Evolutionary conservation across 148 eudicot species (phyloP).

Genomic region (Camellia granthamiana): DNA sequence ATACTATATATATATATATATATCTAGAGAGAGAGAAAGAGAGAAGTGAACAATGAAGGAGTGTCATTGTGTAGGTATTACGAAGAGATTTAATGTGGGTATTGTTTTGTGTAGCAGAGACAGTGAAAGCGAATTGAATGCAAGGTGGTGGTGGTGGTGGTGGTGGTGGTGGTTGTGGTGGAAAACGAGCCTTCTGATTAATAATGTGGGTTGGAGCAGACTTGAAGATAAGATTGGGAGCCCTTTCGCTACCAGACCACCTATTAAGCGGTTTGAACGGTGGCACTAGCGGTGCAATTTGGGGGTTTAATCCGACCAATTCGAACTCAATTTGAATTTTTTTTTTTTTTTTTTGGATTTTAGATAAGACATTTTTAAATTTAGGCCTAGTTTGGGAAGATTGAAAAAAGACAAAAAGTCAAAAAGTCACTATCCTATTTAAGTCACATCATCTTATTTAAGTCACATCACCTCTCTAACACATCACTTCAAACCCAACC

Average conservation of each 20-base stretch:
- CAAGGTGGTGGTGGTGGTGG: neutral
- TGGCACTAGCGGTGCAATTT: neutral
- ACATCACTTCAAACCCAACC: no score
- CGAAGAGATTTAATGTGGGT: constrained; percentile 17
- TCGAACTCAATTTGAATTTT: no score
- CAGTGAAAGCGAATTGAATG: constrained; percentile 29
- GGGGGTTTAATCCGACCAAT: no score
- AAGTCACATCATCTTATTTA: no score
- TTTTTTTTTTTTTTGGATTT: no score
- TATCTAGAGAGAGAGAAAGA: neutral
- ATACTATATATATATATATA: neutral
- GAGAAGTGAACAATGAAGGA: neutral
- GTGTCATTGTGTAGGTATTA: neutral
- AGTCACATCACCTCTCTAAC: no score
- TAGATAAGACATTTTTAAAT: no score
- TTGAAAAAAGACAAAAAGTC: no score
- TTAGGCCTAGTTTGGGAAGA: no score
- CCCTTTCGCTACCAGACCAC: constrained; percentile 17
- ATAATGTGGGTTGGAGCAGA: constrained; percentile 8
- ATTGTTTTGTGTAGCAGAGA: constrained; percentile 3
- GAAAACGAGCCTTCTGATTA: constrained; percentile 27
- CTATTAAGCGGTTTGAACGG: neutral
- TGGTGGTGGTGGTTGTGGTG: constrained; percentile 5
- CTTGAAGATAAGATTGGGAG: constrained; percentile 16
- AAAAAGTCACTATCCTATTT: no score